Percentiles rank a stretch among this genome's conserved stretches.
These are phyloP conservation scores for Backusella tarrabulga DNA, from an alignment of 192 early-diverging fungal genomes.

Conservation along the genomic window DNA sequence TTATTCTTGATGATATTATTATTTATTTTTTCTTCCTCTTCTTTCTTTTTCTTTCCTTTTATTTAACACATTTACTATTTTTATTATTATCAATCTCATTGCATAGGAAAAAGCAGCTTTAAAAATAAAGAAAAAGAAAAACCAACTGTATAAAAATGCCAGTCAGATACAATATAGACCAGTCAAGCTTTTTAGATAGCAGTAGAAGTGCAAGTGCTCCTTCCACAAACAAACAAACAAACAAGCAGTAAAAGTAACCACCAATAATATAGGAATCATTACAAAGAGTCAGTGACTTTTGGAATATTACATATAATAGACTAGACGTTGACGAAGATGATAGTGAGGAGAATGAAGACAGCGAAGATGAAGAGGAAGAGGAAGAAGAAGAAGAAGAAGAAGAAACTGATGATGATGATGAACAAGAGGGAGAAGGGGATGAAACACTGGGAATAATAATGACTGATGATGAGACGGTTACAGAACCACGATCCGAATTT, in stretches of 20 bases:
- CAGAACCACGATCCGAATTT: not conserved
- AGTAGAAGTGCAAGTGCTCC: not conserved
- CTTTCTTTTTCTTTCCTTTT: too few species aligned
- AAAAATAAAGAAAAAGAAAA: not conserved
- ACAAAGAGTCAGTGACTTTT: not conserved
- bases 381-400: not conserved
- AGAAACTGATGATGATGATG: not conserved
- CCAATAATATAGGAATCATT: not conserved
- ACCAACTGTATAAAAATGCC: not conserved
- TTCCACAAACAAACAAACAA: not conserved
- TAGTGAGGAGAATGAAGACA: not conserved
- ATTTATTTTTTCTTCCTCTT: too few species aligned
- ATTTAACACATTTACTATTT: too few species aligned
- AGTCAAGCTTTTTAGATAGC: not conserved
- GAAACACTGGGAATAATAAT: not conserved
- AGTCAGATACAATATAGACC: not conserved
- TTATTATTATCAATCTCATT: too few species aligned
- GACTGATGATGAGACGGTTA: conserved; percentile 4
- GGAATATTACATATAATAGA: not conserved
- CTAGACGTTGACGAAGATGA: not conserved
- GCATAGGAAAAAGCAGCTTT: not conserved
- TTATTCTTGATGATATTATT: not conserved
- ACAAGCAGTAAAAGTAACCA: not conserved
- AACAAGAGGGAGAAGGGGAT: not conserved
- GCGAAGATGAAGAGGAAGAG: not conserved